phyloP scores from a whole-genome alignment of 2,329 filamentous ascomycete species.

The Cercospora sesami region DNA sequence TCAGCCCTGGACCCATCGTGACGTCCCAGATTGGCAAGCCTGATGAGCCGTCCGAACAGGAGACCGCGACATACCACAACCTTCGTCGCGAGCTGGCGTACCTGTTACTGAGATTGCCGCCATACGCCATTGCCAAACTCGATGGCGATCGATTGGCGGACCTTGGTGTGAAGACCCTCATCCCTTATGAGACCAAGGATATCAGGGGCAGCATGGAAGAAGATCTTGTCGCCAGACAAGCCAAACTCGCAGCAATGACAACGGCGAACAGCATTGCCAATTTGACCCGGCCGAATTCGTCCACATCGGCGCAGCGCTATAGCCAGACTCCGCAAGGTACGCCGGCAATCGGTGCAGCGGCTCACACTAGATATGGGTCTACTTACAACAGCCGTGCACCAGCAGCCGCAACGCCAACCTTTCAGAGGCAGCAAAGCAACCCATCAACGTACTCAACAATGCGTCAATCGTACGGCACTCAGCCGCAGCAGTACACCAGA shows the following conservation, averaged over 20 bases:
- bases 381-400: conserved; percentile 33
- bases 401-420: conserved; percentile 29
- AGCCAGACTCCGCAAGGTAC: conserved; percentile 37
- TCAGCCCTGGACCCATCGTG: conserved; percentile 66
- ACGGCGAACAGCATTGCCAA: conserved; percentile 36
- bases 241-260: conserved; percentile 42
- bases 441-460: conserved; percentile 30
- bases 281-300: conserved; percentile 35
- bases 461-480: conserved; percentile 26
- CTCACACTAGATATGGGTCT: conserved; percentile 40
- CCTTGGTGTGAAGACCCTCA: conserved; percentile 75
- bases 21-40: conserved; percentile 56
- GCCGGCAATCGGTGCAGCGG: conserved; percentile 39
- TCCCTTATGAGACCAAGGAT: conserved; percentile 70
- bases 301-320: conserved; percentile 36
- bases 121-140: conserved; percentile 81
- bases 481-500: conserved; percentile 35
- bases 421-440: conserved; percentile 34
- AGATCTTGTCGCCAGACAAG: conserved; percentile 59
- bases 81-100: conserved; percentile 73
- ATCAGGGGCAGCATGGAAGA: conserved; percentile 81
- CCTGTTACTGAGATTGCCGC: conserved; percentile 73
- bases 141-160: conserved; percentile 83
- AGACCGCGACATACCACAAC: conserved; percentile 65
- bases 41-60: conserved; percentile 63